Conservation (phyloP, 1,139 yeast genomes). For the Saccharomyces hybrid region DNA sequence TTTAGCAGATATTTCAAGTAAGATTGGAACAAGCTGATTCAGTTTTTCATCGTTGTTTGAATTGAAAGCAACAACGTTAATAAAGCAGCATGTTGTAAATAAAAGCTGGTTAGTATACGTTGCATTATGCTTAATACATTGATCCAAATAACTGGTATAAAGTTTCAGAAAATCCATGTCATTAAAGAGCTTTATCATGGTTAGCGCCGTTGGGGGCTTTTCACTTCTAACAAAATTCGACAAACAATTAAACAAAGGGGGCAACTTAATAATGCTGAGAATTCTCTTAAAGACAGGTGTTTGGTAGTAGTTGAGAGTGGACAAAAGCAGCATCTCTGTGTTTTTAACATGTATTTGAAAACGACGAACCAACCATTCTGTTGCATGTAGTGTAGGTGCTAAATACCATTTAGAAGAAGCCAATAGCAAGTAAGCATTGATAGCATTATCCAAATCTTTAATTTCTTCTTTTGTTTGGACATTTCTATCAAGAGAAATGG, state of each 20-base stretch:
- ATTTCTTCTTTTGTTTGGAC: conserved; percentile 73
- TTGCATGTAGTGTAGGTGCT: conserved; percentile 70
- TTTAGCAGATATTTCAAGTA: conserved; percentile 52
- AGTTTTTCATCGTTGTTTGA: conserved; percentile 37
- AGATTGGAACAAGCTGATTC: conserved; percentile 41
- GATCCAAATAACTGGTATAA: conserved; percentile 53
- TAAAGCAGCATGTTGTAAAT: conserved; percentile 73
- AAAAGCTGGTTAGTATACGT: conserved; percentile 67
- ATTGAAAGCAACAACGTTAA: conserved; percentile 48
- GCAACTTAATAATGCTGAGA: conserved; percentile 63
- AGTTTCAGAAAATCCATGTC: conserved; percentile 63
- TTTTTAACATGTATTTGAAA: conserved; percentile 81
- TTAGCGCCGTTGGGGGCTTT: conserved; percentile 57
- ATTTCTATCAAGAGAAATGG: conserved; percentile 70
- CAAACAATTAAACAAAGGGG: conserved; percentile 70
- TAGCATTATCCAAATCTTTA: conserved; percentile 63
- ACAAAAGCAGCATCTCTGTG: conserved; percentile 60
- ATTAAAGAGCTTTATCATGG: conserved; percentile 66
- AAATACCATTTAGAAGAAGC: conserved; percentile 60
- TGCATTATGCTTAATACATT: conserved; percentile 46
- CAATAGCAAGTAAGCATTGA: conserved; percentile 64
- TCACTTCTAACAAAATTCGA: conserved; percentile 58
- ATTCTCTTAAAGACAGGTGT: conserved; percentile 67
- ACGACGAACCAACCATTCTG: conserved; percentile 93
- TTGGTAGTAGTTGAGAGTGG: conserved; percentile 71